Conservation (phyloP, 2,329 filamentous ascomycete species). For the Fonsecaea erecta region DNA sequence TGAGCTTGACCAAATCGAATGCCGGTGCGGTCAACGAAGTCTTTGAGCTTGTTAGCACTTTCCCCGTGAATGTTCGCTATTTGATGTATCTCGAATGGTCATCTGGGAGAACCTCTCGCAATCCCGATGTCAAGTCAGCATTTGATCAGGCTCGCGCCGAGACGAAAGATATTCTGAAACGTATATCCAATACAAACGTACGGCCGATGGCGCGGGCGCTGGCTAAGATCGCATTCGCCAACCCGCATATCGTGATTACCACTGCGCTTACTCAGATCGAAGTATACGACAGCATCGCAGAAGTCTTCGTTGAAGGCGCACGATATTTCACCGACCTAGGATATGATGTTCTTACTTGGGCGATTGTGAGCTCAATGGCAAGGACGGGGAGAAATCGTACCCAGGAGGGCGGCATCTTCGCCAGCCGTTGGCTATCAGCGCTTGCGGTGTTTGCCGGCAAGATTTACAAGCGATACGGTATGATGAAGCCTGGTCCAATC, state of each 20-base stretch:
- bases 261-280: slow-evolving; percentile 90
- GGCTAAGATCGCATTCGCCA: slow-evolving; percentile 89
- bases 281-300: slow-evolving; percentile 91
- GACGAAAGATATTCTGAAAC: slow-evolving; percentile 84
- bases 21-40: slow-evolving; percentile 83
- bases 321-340: slow-evolving; percentile 91
- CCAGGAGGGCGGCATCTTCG: slow-evolving; percentile 71
- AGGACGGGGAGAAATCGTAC: slow-evolving; percentile 62
- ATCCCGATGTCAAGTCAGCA: slow-evolving; percentile 76
- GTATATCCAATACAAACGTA: slow-evolving; percentile 85
- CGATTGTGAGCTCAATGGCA: slow-evolving; percentile 74
- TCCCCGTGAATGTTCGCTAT: slow-evolving; percentile 77
- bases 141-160: slow-evolving; percentile 78
- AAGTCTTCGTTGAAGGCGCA: slow-evolving; percentile 91
- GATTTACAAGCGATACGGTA: slow-evolving; percentile 82
- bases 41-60: slow-evolving; percentile 79
- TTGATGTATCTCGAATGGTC: slow-evolving; percentile 95
- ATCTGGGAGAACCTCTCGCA: slow-evolving; percentile 73
- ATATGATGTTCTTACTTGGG: slow-evolving; percentile 93
- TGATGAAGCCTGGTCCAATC: slow-evolving; percentile 82
- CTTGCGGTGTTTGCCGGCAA: slow-evolving; percentile 88
- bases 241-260: slow-evolving; percentile 88
- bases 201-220: slow-evolving; percentile 83
- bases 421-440: slow-evolving; percentile 89
- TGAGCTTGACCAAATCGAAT: slow-evolving; percentile 85